Percentiles rank a stretch among this genome's conserved stretches.
phyloP scores from a whole-genome alignment of 164 flowering plant species.

The grape (Vitis vinifera) region ASM3070453v1 NC_081810.1:1242001-1242500 shows the following conservation, averaged over 20 bases:
- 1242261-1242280: constrained; percentile 92
- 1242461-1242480: neutral
- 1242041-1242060: too few relatives aligned
- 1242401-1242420: neutral
- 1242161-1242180: too few relatives aligned
- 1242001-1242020: too few relatives aligned
- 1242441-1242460: neutral
- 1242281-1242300: constrained; percentile 86
- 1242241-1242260: constrained; percentile 10
- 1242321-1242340: constrained; percentile 82
- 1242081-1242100: too few relatives aligned
- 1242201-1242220: too few relatives aligned
- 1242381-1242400: neutral
- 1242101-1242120: too few relatives aligned
- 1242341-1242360: neutral
- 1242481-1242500: constrained; percentile 53
- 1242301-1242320: constrained; percentile 85
- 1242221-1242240: too few relatives aligned
- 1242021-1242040: too few relatives aligned
- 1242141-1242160: too few relatives aligned
- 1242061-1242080: too few relatives aligned
- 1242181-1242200: too few relatives aligned
- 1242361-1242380: neutral
- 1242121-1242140: too few relatives aligned
- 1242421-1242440: neutral